Evolutionary conservation across 2,329 filamentous ascomycete genomes (phyloP), one percentile per base, ranked within the genome.

Genomic region (Talaromyces pinophilus): DNA sequence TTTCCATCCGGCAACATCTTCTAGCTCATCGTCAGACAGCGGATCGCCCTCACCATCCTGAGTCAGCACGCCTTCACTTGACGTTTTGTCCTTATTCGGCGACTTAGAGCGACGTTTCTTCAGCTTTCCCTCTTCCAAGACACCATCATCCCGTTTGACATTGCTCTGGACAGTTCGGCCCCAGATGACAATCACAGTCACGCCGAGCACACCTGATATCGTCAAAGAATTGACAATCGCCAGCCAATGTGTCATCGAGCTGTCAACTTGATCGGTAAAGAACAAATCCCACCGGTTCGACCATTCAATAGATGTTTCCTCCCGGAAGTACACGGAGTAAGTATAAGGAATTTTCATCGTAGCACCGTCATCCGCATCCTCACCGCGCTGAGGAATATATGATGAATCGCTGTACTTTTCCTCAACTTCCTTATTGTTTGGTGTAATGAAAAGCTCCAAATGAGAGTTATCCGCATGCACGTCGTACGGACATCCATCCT

Each of bases 1-100:
- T 77, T 96, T 96, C 92, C 92, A 96, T 61, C 92, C 92, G 1
- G 91, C 92, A 33, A 91, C 85, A 71, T 96, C 92, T 72, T 96
- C 92, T 6, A 85, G 80, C 70, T 93, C 90, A 1, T 92, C 91
- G 59, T 92, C 91, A 4, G 86, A 89, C 5, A 83, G 85, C 8
- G 85, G 64, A 50, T 88, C 88, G 1, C 80, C 68, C 84, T 87
- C 71, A 70, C 82, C 67, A 68, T 86, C 84, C 69, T 87, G 85
- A 19, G 90, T 89, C 5, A 92, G 80, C 25, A 92, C 79, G 0
- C 76, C 73, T 33, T 87, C 86, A 3, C 80, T 76, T 33, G 76
- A 74, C 17, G 83, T 77, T 40, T 40, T 44, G 73, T 88, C 86
- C 13, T 74, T 74, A 66, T 78, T 77, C 3, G 77, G 73, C n/a